phyloP scores from a whole-genome alignment of 495 filamentous ascomycete species.

The Aspergillus coremiiformis region DNA sequence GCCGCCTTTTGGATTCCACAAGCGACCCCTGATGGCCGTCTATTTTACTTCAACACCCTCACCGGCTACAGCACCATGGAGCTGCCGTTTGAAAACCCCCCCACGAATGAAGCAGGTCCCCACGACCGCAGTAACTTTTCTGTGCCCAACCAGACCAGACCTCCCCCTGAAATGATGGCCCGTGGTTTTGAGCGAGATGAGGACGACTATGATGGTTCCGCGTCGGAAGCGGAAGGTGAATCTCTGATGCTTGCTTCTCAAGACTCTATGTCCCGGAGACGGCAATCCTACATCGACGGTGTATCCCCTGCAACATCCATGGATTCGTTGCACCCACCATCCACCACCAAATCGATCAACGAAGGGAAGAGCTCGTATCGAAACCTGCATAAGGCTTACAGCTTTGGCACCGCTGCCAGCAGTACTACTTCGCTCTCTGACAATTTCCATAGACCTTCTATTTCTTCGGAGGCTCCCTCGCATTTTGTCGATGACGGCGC shows the following conservation, averaged over 20 bases:
- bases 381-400: conserved; percentile 20
- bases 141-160: conserved; percentile 82
- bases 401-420: conserved; percentile 20
- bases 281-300: conserved; percentile 63
- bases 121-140: conserved; percentile 79
- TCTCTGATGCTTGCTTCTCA: conserved; percentile 55
- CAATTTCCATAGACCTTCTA: conserved; percentile 37
- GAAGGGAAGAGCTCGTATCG: conserved; percentile 19
- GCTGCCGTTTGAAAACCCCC: conserved; percentile 84
- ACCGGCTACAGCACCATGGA: conserved; percentile 91
- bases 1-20: conserved; percentile 98
- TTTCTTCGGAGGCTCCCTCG: conserved; percentile 59
- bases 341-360: conserved; percentile 39
- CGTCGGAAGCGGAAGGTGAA: conserved; percentile 76
- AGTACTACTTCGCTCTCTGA: conserved; percentile 31
- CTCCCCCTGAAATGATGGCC: conserved; percentile 88
- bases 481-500: conserved; percentile 82
- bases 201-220: conserved; percentile 75
- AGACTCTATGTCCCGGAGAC: conserved; percentile 49
- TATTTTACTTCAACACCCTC: conserved; percentile 98
- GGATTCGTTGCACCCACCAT: conserved; percentile 68
- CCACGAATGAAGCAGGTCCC: conserved; percentile 73
- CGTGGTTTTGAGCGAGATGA: conserved; percentile 76
- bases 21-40: conserved; percentile 81
- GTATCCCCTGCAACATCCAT: conserved; percentile 87